phyloP scores from a whole-genome alignment of 805 yeast genomes.

The Candida tibetensis region DNA sequence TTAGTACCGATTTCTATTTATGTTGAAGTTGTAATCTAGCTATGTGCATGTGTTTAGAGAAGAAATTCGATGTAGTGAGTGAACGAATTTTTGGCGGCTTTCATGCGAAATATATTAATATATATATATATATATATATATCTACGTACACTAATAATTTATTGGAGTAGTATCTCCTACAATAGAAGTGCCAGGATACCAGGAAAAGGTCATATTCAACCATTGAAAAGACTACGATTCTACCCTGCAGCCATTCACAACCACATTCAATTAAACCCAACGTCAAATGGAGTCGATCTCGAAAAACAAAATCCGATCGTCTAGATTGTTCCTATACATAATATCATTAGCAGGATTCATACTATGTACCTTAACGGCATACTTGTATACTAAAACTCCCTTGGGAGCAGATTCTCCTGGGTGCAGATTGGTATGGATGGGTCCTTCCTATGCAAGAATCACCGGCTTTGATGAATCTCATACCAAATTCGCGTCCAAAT shows the following conservation, averaged over 20 bases:
- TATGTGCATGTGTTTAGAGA: no score
- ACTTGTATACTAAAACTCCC: constrained; percentile 14
- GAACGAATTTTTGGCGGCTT: no score
- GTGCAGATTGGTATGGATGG: constrained; percentile 75
- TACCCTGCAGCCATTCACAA: no score
- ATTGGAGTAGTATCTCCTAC: no score
- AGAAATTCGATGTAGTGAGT: no score
- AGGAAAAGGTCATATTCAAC: no score
- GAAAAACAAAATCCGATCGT: constrained; percentile 2
- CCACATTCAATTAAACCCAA: not conserved
- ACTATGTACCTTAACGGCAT: constrained; percentile 13
- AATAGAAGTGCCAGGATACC: no score
- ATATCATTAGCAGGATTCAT: constrained; percentile 17
- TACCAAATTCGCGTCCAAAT: constrained; percentile 72
- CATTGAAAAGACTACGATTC: constrained; percentile 1
- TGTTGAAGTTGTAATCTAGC: no score
- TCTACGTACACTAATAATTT: no score
- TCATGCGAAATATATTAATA: no score
- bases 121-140: not conserved
- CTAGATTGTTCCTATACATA: constrained; percentile 9
- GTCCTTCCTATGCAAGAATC: constrained; percentile 77
- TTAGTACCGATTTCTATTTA: no score
- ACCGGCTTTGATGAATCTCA: constrained; percentile 68
- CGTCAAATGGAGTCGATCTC: constrained; percentile 1
- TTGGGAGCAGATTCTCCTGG: constrained; percentile 34